These are phyloP conservation scores for Rhododendron simsii DNA, from an alignment of 148 eudicot genomes.

Conservation along the genomic window DNA sequence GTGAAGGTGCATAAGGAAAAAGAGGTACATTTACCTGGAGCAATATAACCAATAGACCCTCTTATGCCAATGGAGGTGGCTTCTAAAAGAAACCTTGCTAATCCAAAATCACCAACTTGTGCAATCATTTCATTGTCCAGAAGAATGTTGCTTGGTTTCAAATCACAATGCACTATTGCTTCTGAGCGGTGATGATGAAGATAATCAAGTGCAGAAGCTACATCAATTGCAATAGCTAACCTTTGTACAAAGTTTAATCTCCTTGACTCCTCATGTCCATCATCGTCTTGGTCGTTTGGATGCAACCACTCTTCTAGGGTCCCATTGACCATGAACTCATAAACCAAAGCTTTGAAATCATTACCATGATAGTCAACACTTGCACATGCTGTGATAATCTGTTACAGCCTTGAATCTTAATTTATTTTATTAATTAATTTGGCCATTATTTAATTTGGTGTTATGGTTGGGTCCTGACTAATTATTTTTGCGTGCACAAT, in stretches of 20 bases:
- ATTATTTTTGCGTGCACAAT: no score
- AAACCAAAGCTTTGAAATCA: no score
- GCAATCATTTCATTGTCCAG: neutral
- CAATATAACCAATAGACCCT: neutral
- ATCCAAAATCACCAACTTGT: neutral
- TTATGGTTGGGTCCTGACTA: no score
- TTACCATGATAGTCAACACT: no score
- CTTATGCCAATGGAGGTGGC: neutral
- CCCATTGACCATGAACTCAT: no score
- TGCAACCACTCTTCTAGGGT: no score
- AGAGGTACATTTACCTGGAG: neutral
- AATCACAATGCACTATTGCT: neutral
- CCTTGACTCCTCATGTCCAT: neutral
- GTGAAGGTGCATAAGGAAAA: neutral
- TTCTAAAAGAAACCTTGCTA: neutral
- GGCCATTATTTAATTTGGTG: no score
- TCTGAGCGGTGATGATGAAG: neutral
- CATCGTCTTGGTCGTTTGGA: no score
- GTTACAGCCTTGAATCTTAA: no score
- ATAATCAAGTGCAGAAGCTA: neutral
- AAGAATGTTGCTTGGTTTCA: neutral
- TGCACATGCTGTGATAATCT: no score
- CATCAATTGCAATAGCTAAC: neutral
- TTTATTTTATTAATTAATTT: no score
- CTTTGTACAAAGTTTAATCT: neutral